These are phyloP conservation scores for Phytophthora sp. DNA, from an alignment of 352 stramenopile genomes.

Conservation along the genomic window DNA sequence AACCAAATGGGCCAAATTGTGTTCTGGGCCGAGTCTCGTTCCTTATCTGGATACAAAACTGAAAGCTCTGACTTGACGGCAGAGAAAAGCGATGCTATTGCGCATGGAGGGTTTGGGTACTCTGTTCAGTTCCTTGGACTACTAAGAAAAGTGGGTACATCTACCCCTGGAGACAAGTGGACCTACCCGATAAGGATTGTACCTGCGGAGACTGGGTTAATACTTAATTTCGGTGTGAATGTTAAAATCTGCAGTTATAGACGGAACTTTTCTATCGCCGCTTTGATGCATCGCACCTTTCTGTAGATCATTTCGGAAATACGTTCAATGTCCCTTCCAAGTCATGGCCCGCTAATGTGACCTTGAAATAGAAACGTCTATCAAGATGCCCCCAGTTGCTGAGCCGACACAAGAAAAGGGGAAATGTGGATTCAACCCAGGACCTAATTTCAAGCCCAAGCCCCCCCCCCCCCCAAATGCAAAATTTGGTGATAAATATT, in stretches of 20 bases:
- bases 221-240: neutral
- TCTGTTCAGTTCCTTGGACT: too few species aligned
- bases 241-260: neutral
- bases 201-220: neutral
- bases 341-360: neutral
- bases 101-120: neutral
- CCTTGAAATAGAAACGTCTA: neutral
- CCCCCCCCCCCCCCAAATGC: too few species aligned
- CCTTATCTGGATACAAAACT: too few species aligned
- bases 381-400: neutral
- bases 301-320: neutral
- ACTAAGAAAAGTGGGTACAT: neutral
- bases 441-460: neutral
- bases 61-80: too few species aligned
- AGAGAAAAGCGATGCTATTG: neutral
- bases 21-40: too few species aligned
- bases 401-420: neutral
- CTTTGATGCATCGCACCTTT: neutral
- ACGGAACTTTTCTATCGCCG: neutral
- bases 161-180: neutral
- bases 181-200: neutral
- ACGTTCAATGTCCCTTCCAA: neutral
- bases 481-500: neutral
- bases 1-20: too few species aligned
- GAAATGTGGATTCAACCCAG: neutral